phyloP scores from a whole-genome alignment of 73 alveolate species.

The Tetrahymena malaccensis region DNA sequence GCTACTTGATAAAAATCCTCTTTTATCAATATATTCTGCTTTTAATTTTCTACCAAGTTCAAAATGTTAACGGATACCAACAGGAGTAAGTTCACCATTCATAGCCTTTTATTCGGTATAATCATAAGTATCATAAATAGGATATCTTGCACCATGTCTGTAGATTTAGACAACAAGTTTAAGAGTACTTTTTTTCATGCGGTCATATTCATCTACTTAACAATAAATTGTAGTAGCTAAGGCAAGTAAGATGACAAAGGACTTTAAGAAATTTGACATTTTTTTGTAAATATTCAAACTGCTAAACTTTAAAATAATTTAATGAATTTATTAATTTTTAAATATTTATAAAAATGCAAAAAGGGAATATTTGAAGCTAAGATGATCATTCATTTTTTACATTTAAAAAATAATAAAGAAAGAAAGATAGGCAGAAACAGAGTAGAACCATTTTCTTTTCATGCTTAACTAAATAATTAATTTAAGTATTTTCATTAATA shows the following conservation, averaged over 20 bases:
- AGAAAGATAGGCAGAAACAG: background rate
- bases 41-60: constrained; percentile 16
- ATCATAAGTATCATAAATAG: constrained; percentile 14
- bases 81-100: constrained; percentile 29
- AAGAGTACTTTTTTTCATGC: background rate
- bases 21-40: background rate
- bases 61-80: constrained; percentile 30
- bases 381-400: background rate
- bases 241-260: background rate
- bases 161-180: background rate
- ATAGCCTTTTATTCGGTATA: background rate
- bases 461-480: background rate
- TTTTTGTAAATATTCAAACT: background rate
- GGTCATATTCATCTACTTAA: background rate
- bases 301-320: background rate
- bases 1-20: background rate
- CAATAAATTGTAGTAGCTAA: background rate
- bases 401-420: too few relatives aligned
- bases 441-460: background rate
- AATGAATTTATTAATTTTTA: background rate
- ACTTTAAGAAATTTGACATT: background rate
- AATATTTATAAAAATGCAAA: background rate
- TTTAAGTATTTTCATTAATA: background rate
- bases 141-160: constrained; percentile 40
- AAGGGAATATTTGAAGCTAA: background rate